Base-by-base conservation (phyloP, 495 filamentous ascomycete species). In the Penicillium robsamsonii region DNA sequence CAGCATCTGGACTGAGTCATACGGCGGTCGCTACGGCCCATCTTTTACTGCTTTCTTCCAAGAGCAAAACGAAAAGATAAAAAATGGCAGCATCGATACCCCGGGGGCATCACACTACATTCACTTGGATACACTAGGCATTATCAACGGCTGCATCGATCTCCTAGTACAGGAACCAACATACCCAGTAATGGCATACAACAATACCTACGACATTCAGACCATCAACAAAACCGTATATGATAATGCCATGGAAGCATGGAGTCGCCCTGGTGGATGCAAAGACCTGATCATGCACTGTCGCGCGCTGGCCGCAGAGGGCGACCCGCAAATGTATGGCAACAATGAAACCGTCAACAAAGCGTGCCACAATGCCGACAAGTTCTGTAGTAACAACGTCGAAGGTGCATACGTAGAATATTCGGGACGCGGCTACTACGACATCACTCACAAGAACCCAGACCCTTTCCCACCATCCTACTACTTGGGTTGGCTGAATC, bases 111-210 rank as follows among this genome's bases (percentile, higher is more conserved):
- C 68, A 2, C 70, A 72, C 50, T 67, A 67, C 27, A 79, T 81
- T 30, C 71, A 80, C 44, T 63, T 81, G 10, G 76, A 81, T 48
- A 81, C 79, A 0, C 55, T 81, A 11, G 70, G 75, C 0, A 77
- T 81, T 38, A 74, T 90, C 46, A 92, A 93, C 65, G 89, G 87
- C 37, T 92, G 90, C 58, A 77, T 93, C 46, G 90, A 95, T 68
- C 79, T 84, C 46, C 64, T 84, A n/a, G 78, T 85, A 9, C 88
- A 93, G 71, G 79, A 74, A 11, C 80, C 83, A 1, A 81, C 73
- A 45, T 93, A 91, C 61, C 81, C 87, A 2, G 66, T 78, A 15
- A 85, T 90, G 68, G 86, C 86, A 13, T 77, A 83, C 46, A 84
- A 86, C 70, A 96, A 94, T 62, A 87, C 88, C 4, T 95, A 91